phyloP scores from a whole-genome alignment of 2,329 filamentous ascomycete genomes.

The Exophiala sp. region DNA sequence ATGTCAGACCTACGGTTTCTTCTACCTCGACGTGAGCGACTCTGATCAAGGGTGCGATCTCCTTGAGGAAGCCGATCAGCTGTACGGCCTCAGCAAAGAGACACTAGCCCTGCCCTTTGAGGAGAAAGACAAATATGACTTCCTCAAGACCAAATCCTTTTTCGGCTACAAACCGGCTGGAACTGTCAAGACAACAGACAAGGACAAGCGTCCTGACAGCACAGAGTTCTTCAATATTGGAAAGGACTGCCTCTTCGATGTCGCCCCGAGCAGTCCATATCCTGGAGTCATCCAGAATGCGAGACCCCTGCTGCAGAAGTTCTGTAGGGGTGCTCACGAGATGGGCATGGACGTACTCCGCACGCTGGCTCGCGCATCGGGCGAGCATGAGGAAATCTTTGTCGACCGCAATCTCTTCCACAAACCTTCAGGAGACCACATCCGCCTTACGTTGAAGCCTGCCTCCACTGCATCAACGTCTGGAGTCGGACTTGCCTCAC shows the following conservation, averaged over 20 bases:
- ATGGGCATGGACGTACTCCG: slow-evolving; percentile 25
- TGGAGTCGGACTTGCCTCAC: slow-evolving; percentile 23
- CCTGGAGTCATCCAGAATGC: slow-evolving; percentile 8
- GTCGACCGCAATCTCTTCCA: slow-evolving; percentile 23
- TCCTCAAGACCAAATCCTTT: slow-evolving; percentile 28
- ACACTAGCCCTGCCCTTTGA: slow-evolving; percentile 47
- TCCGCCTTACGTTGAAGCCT: slow-evolving; percentile 41
- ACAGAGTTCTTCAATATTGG: slow-evolving; percentile 24
- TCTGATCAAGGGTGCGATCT: slow-evolving; percentile 36
- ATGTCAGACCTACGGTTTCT: slow-evolving; percentile 52
- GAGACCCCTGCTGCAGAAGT: neutral
- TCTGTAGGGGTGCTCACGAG: slow-evolving; percentile 17
- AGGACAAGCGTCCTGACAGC: slow-evolving; percentile 21
- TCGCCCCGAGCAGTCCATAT: neutral
- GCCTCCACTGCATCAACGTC: slow-evolving; percentile 26
- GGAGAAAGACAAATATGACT: slow-evolving; percentile 27
- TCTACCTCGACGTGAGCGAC: slow-evolving; percentile 51
- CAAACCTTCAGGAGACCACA: slow-evolving; percentile 47
- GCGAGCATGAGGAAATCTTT: slow-evolving; percentile 24
- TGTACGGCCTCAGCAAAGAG: slow-evolving; percentile 45
- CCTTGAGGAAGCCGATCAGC: slow-evolving; percentile 39
- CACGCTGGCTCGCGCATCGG: slow-evolving; percentile 21
- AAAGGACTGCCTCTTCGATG: slow-evolving; percentile 10
- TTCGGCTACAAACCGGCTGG: slow-evolving; percentile 25
- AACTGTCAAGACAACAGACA: slow-evolving; percentile 21